A percentile compares a stretch with the other conserved stretches of the same genome.
phyloP scores from a whole-genome alignment of 352 stramenopile species.

The Plasmopara viticola region DNA sequence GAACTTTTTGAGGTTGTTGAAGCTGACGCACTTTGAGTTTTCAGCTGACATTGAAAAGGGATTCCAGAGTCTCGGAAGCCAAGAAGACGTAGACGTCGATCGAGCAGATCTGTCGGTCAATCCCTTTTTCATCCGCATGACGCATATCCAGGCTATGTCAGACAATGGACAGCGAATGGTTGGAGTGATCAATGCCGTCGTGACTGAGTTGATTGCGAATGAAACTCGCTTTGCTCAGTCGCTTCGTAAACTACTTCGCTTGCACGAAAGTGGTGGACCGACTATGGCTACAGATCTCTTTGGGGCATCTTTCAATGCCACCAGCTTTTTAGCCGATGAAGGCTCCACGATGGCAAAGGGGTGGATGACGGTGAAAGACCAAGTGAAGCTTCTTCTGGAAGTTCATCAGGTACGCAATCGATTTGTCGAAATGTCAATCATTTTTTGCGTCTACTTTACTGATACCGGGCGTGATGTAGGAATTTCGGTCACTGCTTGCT shows the following conservation, averaged over 20 bases:
- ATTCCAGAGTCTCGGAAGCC: constrained; percentile 47
- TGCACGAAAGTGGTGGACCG: constrained; percentile 34
- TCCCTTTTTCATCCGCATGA: constrained; percentile 58
- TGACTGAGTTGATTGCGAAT: constrained; percentile 50
- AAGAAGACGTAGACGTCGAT: constrained; percentile 39
- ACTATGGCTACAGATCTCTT: constrained; percentile 33
- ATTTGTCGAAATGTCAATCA: not conserved
- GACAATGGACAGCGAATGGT: constrained; percentile 61
- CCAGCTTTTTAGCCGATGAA: constrained; percentile 37
- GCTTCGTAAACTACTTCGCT: constrained; percentile 48
- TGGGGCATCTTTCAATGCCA: constrained; percentile 20
- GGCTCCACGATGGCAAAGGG: constrained; percentile 43
- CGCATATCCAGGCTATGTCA: constrained; percentile 59
- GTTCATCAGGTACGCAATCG: constrained; percentile 41
- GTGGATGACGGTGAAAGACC: constrained; percentile 54
- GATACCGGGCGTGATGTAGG: constrained; percentile 20
- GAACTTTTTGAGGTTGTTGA: not conserved
- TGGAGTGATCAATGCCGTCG: constrained; percentile 36
- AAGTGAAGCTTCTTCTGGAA: constrained; percentile 52
- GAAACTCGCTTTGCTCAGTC: constrained; percentile 51
- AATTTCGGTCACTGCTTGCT: constrained; percentile 69
- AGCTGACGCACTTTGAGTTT: constrained; percentile 1
- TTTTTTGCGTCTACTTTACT: constrained; percentile 1
- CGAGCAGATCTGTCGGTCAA: constrained; percentile 48
- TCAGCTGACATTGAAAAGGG: constrained; percentile 71